Percentiles rank a stretch among this genome's conserved stretches.
These are phyloP conservation scores for Kitagawia praeruptora DNA, from an alignment of 129 eudicot species.

Conservation along the genomic window DNA sequence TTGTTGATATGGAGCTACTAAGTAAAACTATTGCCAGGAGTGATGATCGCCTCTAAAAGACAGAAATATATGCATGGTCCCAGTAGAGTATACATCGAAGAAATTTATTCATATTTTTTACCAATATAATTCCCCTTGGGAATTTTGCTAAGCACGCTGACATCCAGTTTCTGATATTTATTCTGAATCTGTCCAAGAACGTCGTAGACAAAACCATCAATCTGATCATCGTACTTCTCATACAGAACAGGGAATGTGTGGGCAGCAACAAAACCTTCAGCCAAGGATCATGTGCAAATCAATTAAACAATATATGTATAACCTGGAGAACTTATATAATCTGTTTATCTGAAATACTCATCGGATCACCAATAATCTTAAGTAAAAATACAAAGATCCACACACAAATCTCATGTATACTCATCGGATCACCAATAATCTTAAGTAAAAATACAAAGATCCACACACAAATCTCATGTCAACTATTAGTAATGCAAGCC, in stretches of 20 bases:
- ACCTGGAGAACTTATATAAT: background rate
- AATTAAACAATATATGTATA: background rate
- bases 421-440: background rate
- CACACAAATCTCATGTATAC: background rate
- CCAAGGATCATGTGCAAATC: background rate
- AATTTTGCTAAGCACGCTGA: slow-evolving; percentile 42
- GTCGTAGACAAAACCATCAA: slow-evolving; percentile 44
- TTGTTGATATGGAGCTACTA: background rate
- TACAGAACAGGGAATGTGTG: slow-evolving; percentile 42
- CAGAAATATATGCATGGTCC: background rate
- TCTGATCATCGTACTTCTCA: slow-evolving; percentile 63
- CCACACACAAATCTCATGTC: background rate
- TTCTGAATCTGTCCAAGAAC: slow-evolving; percentile 38
- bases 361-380: background rate
- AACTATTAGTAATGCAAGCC: background rate
- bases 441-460: background rate
- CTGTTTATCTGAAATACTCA: background rate
- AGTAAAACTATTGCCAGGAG: background rate
- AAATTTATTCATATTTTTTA: slow-evolving; percentile 41
- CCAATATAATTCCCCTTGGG: slow-evolving; percentile 39
- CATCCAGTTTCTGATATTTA: slow-evolving; percentile 56
- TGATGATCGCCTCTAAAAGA: background rate
- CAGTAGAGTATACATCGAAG: background rate
- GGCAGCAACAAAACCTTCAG: background rate
- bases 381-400: background rate